phyloP scores from a whole-genome alignment of 352 stramenopile species.

The Phytophthora meadii region DNA sequence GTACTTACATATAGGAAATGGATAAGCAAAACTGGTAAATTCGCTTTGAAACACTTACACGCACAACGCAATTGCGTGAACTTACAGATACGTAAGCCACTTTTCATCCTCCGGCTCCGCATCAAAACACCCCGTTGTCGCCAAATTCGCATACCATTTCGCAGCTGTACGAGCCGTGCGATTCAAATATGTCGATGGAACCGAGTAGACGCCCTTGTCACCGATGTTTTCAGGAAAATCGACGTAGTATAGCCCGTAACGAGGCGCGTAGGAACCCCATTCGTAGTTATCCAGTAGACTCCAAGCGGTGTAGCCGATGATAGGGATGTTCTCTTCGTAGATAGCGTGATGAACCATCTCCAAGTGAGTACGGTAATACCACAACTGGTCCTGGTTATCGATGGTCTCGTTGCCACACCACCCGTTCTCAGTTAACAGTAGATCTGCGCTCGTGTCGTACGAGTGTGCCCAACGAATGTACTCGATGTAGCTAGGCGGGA shows the following conservation, averaged over 20 bases:
- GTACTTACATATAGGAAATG: too few relatives aligned
- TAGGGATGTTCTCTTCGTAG: conserved; percentile 53
- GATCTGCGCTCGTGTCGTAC: conserved; percentile 27
- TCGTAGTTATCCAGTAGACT: conserved; percentile 25
- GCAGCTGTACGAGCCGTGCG: not conserved
- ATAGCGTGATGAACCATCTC: conserved; percentile 62
- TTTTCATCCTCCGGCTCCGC: conserved; percentile 35
- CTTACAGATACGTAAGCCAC: conserved; percentile 29
- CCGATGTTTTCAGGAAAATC: not conserved
- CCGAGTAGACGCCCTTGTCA: not conserved
- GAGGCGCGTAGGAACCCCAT: conserved; percentile 2
- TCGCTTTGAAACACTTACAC: not conserved
- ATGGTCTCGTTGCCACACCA: conserved; percentile 70
- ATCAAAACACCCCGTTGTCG: conserved; percentile 32
- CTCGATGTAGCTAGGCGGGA: too few relatives aligned
- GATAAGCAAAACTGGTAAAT: not conserved
- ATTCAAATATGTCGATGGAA: not conserved
- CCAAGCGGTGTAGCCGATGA: conserved; percentile 85
- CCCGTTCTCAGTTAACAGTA: conserved; percentile 71
- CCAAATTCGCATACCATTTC: conserved; percentile 8
- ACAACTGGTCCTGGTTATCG: conserved; percentile 63
- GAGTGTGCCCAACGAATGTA: not conserved
- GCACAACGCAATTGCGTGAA: too few relatives aligned
- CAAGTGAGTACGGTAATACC: conserved; percentile 53
- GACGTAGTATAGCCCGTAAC: conserved; percentile 1